Evolutionary conservation across 202 grass and related monocot genomes (phyloP).

Genomic region (Cymbopogon flexuosus): DNA sequence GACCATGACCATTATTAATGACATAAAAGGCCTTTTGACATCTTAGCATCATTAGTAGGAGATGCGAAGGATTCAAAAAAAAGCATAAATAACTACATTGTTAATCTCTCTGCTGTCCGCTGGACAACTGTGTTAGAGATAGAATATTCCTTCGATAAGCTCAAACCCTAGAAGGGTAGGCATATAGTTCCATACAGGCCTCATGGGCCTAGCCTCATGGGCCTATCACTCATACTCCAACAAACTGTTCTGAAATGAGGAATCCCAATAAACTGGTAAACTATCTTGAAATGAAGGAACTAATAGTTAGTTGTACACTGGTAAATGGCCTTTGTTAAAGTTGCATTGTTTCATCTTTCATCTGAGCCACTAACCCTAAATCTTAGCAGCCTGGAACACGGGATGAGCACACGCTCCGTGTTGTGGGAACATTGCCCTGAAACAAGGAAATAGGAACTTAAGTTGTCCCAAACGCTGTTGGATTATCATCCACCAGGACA

Average conservation of each 20-base stretch:
- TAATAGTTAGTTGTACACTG: background rate
- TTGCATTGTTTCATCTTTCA: background rate
- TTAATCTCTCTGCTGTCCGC: background rate
- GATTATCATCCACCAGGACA: background rate
- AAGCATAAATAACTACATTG: background rate
- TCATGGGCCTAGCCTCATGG: no score
- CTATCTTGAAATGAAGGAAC: background rate
- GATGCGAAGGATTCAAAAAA: background rate
- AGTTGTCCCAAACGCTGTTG: background rate
- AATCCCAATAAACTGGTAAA: background rate
- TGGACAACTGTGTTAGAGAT: no score
- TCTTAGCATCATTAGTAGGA: background rate
- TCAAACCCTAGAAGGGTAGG: no score
- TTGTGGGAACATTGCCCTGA: background rate
- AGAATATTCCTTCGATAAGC: no score
- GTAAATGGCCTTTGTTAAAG: background rate
- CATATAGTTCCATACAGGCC: no score
- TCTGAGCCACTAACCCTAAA: background rate
- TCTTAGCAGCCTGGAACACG: background rate
- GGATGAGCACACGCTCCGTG: background rate
- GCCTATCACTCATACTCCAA: no score
- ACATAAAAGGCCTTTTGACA: background rate
- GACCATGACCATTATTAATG: background rate
- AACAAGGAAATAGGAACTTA: background rate
- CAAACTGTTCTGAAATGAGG: background rate